Base-by-base conservation (phyloP, 2,329 filamentous ascomycete genomes). In the Claviceps humidiphila region DNA sequence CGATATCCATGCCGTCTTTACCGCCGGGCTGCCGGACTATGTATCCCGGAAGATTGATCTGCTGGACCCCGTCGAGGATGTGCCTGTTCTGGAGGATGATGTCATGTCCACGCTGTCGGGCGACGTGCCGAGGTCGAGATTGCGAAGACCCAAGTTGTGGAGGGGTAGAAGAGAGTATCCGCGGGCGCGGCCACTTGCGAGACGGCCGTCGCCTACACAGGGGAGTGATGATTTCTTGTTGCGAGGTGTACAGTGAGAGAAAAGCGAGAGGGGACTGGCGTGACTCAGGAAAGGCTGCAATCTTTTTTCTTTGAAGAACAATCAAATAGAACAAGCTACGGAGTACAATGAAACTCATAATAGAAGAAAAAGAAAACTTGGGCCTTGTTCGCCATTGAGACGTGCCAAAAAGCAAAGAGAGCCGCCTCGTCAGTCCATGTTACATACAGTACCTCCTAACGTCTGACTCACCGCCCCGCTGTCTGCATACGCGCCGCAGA, bases 1-100 rank as follows among this genome's bases (percentile, higher is more conserved):
- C 1, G 80, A 82, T 58, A 65, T 82, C 39, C 74, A 79, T 53
- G 74, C 76, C 1, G 79, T 82, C 1, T 82, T 83, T 56, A 77
- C 81, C 47, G 69, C 73, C 9, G 72, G 79, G 43, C 77, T 78
- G n/a, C 77, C 80, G 14, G 68, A 71, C 47, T 60, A 62, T 1
- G 56, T 68, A 13, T 54, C 63, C 6, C 61, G 65, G 50, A 62
- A 62, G 38, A 64, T 68, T n/a, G 66, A 64, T 34, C 59, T 64
- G 49, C 56, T 67, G 9, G 65, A 67, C 47, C 63, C 64, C 1
- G 50, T 67, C 37, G 63, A 62, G 30, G 65, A 66, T 26, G 62
- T 68, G 17, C 62, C 63, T 1, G 61, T 66, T 14, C 55, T 66
- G 8, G 64, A 66, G 45, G 63, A 62, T 37, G 64, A 66, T 47